phyloP scores from a whole-genome alignment of 2,329 filamentous ascomycete species.

The Scedosporium aurantiacum region DNA sequence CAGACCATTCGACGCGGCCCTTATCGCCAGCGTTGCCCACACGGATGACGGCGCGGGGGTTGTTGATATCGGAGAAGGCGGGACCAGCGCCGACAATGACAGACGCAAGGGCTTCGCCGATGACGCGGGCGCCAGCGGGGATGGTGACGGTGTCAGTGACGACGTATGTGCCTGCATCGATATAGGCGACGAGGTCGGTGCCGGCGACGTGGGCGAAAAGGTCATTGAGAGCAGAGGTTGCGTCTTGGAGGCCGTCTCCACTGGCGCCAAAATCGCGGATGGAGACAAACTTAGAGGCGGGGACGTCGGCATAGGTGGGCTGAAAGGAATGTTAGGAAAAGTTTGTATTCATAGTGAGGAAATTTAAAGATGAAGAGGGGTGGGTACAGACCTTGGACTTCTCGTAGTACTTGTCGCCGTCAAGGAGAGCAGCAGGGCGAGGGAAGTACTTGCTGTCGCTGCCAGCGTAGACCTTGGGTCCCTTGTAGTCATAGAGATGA shows the following conservation, averaged over 20 bases:
- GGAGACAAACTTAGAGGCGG: conserved; percentile 52
- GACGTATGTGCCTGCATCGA: conserved; percentile 51
- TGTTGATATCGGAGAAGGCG: conserved; percentile 43
- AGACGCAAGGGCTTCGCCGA: conserved; percentile 46
- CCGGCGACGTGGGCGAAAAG: conserved; percentile 45
- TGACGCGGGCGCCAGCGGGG: conserved; percentile 39
- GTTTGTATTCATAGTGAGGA: not conserved
- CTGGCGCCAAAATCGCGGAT: conserved; percentile 57
- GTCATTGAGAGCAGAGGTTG: conserved; percentile 58
- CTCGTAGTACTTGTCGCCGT: conserved; percentile 49
- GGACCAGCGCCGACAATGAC: conserved; percentile 44
- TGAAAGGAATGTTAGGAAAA: conserved; percentile 6
- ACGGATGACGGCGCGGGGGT: conserved; percentile 54
- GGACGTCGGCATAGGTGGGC: conserved; percentile 58
- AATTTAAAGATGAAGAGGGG: not conserved
- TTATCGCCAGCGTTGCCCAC: conserved; percentile 52
- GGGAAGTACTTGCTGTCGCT: conserved; percentile 27
- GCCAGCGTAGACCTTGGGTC: conserved; percentile 37
- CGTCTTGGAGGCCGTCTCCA: conserved; percentile 65
- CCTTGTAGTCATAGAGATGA: conserved; percentile 46
- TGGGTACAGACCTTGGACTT: conserved; percentile 43
- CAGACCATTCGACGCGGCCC: conserved; percentile 59
- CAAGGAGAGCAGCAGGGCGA: conserved; percentile 44
- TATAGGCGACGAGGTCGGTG: conserved; percentile 42
- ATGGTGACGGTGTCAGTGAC: conserved; percentile 44